Conservation (phyloP, 805 yeast species). For the Saccharomycopsis microspora region DNA sequence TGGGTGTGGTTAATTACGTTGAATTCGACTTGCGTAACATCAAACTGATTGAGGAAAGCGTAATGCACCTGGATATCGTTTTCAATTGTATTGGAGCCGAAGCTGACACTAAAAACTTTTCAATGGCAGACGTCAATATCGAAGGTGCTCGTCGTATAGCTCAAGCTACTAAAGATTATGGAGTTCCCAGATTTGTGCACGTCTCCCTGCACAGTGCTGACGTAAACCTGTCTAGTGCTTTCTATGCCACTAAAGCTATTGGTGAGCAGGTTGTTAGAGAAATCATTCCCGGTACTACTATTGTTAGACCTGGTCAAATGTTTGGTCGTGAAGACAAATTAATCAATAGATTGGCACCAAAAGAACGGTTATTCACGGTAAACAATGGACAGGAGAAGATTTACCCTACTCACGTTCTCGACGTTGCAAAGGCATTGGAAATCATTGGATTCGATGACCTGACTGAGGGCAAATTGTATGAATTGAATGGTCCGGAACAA, state of each 20-base stretch:
- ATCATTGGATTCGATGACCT: slow-evolving; percentile 72
- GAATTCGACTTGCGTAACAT: slow-evolving; percentile 77
- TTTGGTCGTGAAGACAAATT: slow-evolving; percentile 66
- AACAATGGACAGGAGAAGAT: slow-evolving; percentile 50
- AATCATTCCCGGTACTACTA: slow-evolving; percentile 62
- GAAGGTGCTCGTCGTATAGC: slow-evolving; percentile 73
- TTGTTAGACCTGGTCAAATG: slow-evolving; percentile 78
- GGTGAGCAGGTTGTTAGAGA: slow-evolving; percentile 66
- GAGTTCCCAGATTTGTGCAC: slow-evolving; percentile 65
- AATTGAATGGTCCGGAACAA: slow-evolving; percentile 62
- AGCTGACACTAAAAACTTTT: slow-evolving; percentile 65
- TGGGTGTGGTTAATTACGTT: slow-evolving; percentile 76
- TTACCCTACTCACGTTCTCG: slow-evolving; percentile 65
- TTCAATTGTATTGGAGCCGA: slow-evolving; percentile 72
- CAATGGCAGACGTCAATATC: slow-evolving; percentile 74
- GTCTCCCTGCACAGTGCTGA: slow-evolving; percentile 73
- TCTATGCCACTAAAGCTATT: slow-evolving; percentile 66
- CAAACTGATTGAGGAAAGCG: slow-evolving; percentile 63
- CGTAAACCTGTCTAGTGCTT: slow-evolving; percentile 55
- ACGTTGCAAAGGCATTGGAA: slow-evolving; percentile 72
- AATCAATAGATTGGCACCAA: slow-evolving; percentile 46
- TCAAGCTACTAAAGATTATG: slow-evolving; percentile 54
- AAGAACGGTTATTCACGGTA: slow-evolving; percentile 52
- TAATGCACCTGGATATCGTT: slow-evolving; percentile 74
- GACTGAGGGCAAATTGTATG: slow-evolving; percentile 66